These are phyloP conservation scores for Botrytis porri DNA, from an alignment of 2,329 filamentous ascomycete species.

Conservation along the genomic window DNA sequence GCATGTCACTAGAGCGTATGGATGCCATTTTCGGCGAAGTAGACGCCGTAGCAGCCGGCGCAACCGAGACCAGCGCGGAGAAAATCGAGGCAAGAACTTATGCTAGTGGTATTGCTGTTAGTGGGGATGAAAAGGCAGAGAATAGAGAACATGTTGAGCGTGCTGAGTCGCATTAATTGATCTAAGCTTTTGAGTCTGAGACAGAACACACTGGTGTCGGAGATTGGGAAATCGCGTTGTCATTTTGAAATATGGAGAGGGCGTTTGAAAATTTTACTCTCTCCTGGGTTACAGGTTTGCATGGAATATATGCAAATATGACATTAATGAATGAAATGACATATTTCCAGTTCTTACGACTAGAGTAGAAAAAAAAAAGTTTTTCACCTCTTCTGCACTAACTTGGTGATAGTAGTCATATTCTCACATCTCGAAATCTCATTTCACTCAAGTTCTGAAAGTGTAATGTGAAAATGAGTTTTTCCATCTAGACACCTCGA, in stretches of 20 bases:
- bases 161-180: neutral
- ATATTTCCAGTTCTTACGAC: neutral
- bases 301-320: neutral
- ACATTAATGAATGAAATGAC: neutral
- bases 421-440: neutral
- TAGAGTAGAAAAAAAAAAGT: neutral
- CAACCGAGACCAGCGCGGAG: constrained; percentile 35
- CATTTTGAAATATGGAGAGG: neutral
- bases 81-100: constrained; percentile 30
- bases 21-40: constrained; percentile 49
- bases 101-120: neutral
- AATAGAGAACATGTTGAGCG: neutral
- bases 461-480: neutral
- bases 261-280: neutral
- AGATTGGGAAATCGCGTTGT: neutral
- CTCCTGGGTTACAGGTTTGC: neutral
- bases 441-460: neutral
- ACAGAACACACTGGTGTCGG: neutral
- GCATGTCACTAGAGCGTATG: constrained; percentile 51
- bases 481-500: neutral
- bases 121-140: neutral
- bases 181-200: accelerated
- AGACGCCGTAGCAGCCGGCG: constrained; percentile 32
- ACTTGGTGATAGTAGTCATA: neutral
- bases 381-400: neutral